Conservation (phyloP, 179 eudicot genomes). For the Sideroxylon spinosum region DNA sequence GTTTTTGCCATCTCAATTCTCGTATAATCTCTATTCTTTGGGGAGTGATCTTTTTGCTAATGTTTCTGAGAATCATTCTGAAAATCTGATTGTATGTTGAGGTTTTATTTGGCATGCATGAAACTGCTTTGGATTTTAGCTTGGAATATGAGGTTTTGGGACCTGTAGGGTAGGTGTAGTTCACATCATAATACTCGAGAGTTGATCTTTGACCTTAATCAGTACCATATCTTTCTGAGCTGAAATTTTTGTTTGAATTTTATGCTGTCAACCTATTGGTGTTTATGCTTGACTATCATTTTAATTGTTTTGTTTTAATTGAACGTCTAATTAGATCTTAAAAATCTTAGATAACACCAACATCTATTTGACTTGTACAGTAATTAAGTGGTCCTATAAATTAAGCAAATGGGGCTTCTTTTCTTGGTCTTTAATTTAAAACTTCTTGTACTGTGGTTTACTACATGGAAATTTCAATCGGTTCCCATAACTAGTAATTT, state of each 20-base stretch:
- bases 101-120: not conserved
- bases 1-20: too few species aligned
- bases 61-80: not conserved
- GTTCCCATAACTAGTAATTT: not conserved
- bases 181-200: not conserved
- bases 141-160: not conserved
- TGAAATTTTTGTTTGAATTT: not conserved
- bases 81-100: not conserved
- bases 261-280: not conserved
- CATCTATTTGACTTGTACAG: not conserved
- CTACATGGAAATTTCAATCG: not conserved
- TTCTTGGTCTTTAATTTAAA: conserved; percentile 6
- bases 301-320: not conserved
- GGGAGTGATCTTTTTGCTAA: not conserved
- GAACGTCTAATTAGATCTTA: not conserved
- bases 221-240: too few species aligned
- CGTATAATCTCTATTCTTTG: not conserved
- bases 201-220: not conserved
- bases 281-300: not conserved
- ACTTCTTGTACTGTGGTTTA: not conserved
- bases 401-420: not conserved
- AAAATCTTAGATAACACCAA: not conserved
- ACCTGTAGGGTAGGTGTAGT: not conserved
- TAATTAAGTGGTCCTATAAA: not conserved
- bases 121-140: not conserved